These are phyloP conservation scores for Cornus controversa DNA, from an alignment of 148 eudicot species.

Conservation along the genomic window DNA sequence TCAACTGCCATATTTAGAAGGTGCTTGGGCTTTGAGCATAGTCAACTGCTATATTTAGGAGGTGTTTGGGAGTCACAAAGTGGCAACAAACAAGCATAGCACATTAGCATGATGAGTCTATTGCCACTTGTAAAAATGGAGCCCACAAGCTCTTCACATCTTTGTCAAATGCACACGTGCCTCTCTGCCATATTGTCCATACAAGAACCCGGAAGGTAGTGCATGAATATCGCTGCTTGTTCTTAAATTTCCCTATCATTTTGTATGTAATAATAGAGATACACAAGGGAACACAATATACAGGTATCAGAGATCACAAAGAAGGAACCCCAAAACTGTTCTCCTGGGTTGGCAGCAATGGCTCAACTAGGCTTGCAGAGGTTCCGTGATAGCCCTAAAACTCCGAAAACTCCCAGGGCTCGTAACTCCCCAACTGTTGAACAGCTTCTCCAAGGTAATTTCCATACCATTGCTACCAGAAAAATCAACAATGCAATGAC, in stretches of 20 bases:
- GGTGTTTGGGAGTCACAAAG: neutral
- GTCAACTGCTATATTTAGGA: neutral
- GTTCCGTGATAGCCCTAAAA: constrained; percentile 26
- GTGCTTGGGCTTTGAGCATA: neutral
- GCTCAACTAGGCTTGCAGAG: constrained; percentile 38
- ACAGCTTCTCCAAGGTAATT: constrained; percentile 59
- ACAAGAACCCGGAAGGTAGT: constrained; percentile 22
- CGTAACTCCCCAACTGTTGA: constrained; percentile 40
- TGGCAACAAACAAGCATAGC: neutral
- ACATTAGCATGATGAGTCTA: neutral
- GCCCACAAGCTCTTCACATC: constrained; percentile 21
- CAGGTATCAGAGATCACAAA: neutral
- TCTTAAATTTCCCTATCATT: constrained; percentile 9
- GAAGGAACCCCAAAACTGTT: neutral
- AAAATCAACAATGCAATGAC: neutral
- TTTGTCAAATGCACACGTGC: constrained; percentile 10
- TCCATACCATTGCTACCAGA: neutral
- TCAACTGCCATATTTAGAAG: neutral
- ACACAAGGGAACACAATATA: neutral
- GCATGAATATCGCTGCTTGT: constrained; percentile 17
- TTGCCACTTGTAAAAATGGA: constrained; percentile 30
- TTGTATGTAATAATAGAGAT: neutral
- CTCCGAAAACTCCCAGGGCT: constrained; percentile 25
- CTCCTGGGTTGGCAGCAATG: constrained; percentile 27
- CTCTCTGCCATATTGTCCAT: constrained; percentile 11